Base-by-base conservation (phyloP, 495 filamentous ascomycete genomes). In the Podospora sp. region DNA sequence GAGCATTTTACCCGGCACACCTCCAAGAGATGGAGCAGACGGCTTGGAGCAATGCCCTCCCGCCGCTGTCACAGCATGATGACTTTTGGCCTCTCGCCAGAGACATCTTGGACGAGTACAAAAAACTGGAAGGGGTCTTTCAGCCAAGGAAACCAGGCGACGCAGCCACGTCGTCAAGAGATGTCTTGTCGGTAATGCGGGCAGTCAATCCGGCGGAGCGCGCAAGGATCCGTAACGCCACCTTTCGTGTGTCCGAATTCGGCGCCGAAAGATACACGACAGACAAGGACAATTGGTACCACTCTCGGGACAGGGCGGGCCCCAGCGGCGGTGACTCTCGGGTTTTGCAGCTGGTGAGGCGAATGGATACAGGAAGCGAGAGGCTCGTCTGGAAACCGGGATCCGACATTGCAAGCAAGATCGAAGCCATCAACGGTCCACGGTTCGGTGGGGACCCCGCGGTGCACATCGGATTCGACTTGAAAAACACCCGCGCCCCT, bases 1-100 rank as follows among this genome's bases (percentile, higher is more conserved):
- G 87, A 33, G 8, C 11, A 0, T 77, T 70, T 57, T 79, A 79
- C 53, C 76, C 78, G 0, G 0, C 5, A 0, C 20, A 76, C 20
- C 14, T 71, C 6, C 20, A 26, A 20, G 65, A 33, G 0, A 79
- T 79, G 80, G 77, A 73, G 35, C 73, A 16, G 22, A 65, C 73
- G 9, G 6, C 8, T 0, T 80, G 78, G 79, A 8, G 57, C 0
- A 0, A 26, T 0, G 22, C 25, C 12, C 76, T 89, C 1, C 73
- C 78, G 2, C 75, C 75, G 7, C 59, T 88, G 0, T 76, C 83
- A 5, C 87, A 91, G 63, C 83, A 89, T 67, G 76, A 74, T 16
- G 74, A 65, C 0, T 88, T 89, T 55, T 75, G 73, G 46, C 60
- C 51, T 9, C 21, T 61, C 5, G 87, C 84, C 0, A 18, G 49